Base-by-base conservation (phyloP, 2,329 filamentous ascomycete genomes). In the Didymellaceae sp. region DNA sequence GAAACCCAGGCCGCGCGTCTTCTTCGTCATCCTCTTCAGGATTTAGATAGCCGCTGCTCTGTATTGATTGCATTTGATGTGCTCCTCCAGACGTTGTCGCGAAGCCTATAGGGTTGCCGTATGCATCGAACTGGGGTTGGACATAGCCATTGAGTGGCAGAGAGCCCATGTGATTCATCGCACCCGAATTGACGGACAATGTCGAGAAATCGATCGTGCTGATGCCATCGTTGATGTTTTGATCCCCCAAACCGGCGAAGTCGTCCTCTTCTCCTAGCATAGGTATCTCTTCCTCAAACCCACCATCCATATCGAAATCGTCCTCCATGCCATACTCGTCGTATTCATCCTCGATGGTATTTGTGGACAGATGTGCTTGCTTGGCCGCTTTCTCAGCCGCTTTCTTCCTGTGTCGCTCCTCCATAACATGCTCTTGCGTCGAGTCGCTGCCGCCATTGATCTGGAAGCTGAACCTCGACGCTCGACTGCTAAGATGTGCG, bases 401-500 rank as follows among this genome's bases (percentile, higher is more conserved):
- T 45, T 85, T 83, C 58, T 88, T 82, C 13, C 72, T 86, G 68
- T 91, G 88, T 38, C 85, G 82, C 60, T 90, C 89, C 68, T 91
- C 90, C 31, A 91, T 75, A 28, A 88, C 69, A 69, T 86, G 87
- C 70, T 87, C 85, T 62, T 87, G 83, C 0, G 78, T 76, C 4
- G 83, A 85, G 11, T 87, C 87, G 5, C 84, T 84, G 5, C 86
- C 86, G 20, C 86, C 87, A 13, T 86, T 82, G 79, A 91, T 89
- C 63, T 92, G 89, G 63, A 93, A 93, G 62, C 89, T 92, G 66
- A 93, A 92, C 11, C 89, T 80, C 0, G 88, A 91, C 0, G 89
- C 89, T 9, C 86, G 89, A 67, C 88, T 91, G 3, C 71, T 74
- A 35, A 77, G 67, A 56, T 79, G 77, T 35, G 75, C 71, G 4